phyloP scores from a whole-genome alignment of 139 green algal genomes.

The Chlamydomonas sp. region DNA sequence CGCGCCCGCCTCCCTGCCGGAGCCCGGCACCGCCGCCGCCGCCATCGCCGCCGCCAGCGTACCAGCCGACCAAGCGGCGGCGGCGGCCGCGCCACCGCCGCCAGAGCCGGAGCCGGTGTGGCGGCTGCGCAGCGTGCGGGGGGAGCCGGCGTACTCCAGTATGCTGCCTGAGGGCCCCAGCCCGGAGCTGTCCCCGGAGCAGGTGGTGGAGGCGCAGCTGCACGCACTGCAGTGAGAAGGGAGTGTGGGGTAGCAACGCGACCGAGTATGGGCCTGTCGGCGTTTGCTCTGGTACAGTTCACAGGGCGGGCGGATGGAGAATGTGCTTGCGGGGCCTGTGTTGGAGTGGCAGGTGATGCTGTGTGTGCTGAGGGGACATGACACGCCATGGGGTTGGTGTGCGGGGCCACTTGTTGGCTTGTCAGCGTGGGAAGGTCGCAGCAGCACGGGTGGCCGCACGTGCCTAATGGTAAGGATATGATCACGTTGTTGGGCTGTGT shows the following conservation, averaged over 20 bases:
- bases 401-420: background rate
- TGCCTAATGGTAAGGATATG: no score
- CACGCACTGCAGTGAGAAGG: constrained; percentile 42
- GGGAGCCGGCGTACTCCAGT: constrained; percentile 7
- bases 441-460: no score
- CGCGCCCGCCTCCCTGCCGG: background rate
- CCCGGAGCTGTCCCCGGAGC: constrained; percentile 49
- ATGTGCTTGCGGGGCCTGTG: no score
- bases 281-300: background rate
- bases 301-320: background rate
- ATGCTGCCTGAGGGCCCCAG: constrained; percentile 26
- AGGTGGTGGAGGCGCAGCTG: constrained; percentile 54
- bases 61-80: background rate
- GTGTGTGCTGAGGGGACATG: background rate
- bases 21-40: background rate
- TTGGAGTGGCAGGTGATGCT: background rate
- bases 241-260: background rate
- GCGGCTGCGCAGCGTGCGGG: constrained; percentile 12
- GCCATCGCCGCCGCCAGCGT: background rate
- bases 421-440: no score
- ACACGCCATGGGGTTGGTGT: background rate
- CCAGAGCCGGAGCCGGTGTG: constrained; percentile 16
- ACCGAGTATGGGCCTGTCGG: background rate
- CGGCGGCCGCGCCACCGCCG: background rate
- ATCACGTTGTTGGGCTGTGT: no score